phyloP scores from a whole-genome alignment of 352 stramenopile species.

The Peronospora belbahrii region DNA sequence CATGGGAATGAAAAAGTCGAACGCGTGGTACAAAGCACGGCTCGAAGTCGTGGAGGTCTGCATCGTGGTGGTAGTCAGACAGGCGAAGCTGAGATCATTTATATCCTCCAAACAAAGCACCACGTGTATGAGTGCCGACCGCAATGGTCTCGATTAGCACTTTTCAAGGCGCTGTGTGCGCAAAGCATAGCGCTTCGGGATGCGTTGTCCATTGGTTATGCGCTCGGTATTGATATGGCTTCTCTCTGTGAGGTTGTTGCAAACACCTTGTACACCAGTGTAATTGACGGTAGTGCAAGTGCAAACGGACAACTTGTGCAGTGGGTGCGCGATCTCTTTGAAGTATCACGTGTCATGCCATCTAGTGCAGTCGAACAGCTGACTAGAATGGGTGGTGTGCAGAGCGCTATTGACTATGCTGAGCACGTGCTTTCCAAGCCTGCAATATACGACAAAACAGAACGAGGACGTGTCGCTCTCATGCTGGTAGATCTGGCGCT shows the following conservation, averaged over 20 bases:
- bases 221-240: constrained; percentile 81
- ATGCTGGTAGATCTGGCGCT: constrained; percentile 52
- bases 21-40: constrained; percentile 58
- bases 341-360: constrained; percentile 58
- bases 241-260: constrained; percentile 79
- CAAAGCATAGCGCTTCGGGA: constrained; percentile 52
- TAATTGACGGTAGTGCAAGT: constrained; percentile 19
- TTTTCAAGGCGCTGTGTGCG: constrained; percentile 65
- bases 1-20: constrained; percentile 71
- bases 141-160: constrained; percentile 72
- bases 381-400: constrained; percentile 38
- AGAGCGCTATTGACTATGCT: constrained; percentile 55
- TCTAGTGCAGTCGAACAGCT: constrained; percentile 67
- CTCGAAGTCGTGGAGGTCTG: constrained; percentile 10
- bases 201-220: constrained; percentile 79
- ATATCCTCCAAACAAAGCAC: constrained; percentile 72
- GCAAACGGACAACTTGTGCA: constrained; percentile 26
- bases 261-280: constrained; percentile 58
- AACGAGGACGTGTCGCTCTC: constrained; percentile 45
- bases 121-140: constrained; percentile 82
- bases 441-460: constrained; percentile 25
- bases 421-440: constrained; percentile 40
- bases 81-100: constrained; percentile 58
- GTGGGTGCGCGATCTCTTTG: constrained; percentile 75
- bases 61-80: constrained; percentile 12